Conservation (phyloP, 2,329 filamentous ascomycete genomes). For the Diaporthe australafricana region DNA sequence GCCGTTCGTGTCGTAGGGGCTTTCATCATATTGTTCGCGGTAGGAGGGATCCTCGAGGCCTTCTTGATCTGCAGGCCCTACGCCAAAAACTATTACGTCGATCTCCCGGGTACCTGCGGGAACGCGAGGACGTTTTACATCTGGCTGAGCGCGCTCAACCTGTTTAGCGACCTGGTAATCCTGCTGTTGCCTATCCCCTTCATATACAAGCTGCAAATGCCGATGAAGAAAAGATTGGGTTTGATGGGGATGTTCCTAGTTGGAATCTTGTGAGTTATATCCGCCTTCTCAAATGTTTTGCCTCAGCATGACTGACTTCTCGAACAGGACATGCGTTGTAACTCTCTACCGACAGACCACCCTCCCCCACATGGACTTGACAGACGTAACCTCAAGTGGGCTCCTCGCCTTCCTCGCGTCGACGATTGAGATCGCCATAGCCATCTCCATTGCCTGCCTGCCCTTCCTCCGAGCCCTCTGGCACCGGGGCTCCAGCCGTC, state of each 20-base stretch:
- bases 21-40: constrained; percentile 2
- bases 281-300: neutral
- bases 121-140: constrained; percentile 1
- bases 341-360: constrained; percentile 9
- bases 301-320: neutral
- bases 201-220: constrained; percentile 19
- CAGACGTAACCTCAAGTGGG: neutral
- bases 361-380: neutral
- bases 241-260: constrained; percentile 20
- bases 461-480: constrained; percentile 10
- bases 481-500: neutral
- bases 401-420: constrained; percentile 39
- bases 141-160: constrained; percentile 12
- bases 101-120: neutral
- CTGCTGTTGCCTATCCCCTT: constrained; percentile 9
- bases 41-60: neutral
- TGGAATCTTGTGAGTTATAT: constrained; percentile 3
- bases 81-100: neutral
- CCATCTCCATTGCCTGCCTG: constrained; percentile 10
- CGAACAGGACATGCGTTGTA: neutral
- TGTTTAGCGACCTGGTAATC: constrained; percentile 2
- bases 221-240: neutral
- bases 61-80: constrained; percentile 11
- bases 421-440: constrained; percentile 38
- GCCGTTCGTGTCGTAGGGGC: constrained; percentile 1